phyloP scores from a whole-genome alignment of 306 rosid genomes.

The Hippophae gyantsensis region DNA sequence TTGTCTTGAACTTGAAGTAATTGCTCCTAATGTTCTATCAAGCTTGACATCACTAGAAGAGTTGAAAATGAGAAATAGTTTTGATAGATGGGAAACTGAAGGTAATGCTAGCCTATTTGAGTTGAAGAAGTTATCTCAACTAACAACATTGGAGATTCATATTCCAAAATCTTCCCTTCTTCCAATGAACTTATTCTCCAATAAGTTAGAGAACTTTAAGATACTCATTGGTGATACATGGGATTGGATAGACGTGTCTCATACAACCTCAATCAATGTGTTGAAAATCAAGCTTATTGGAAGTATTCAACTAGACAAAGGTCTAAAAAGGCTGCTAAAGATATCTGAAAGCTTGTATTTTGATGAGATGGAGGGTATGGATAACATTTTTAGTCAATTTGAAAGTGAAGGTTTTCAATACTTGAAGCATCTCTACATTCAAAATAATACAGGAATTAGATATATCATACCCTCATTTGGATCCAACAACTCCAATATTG shows the following conservation, averaged over 20 bases:
- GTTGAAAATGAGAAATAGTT: conserved; percentile 32
- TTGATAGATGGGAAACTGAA: conserved; percentile 13
- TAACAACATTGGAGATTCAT: conserved; percentile 20
- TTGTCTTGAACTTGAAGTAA: conserved; percentile 16
- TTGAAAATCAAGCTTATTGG: conserved; percentile 22
- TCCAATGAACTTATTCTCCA: conserved; percentile 20
- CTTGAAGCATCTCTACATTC: conserved; percentile 34
- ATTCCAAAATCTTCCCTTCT: conserved; percentile 7
- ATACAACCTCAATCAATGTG: conserved; percentile 6
- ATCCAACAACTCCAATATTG: not conserved
- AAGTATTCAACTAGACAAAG: conserved; percentile 15
- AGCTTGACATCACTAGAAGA: conserved; percentile 28
- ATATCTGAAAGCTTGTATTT: conserved; percentile 31
- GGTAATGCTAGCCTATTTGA: conserved; percentile 24
- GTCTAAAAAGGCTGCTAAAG: conserved; percentile 18
- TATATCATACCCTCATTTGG: conserved; percentile 2
- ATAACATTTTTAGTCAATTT: conserved; percentile 21
- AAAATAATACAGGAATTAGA: conserved; percentile 29
- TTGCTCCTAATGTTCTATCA: conserved; percentile 20
- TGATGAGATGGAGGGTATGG: conserved; percentile 27
- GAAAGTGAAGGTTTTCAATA: conserved; percentile 30
- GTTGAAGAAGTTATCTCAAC: conserved; percentile 16
- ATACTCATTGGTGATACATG: conserved; percentile 29
- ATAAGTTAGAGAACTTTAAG: conserved; percentile 19
- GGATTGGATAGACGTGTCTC: conserved; percentile 8